Evolutionary conservation across 176 grass and related monocot species (phyloP).

Genomic region (Musa troglodytarum): DNA sequence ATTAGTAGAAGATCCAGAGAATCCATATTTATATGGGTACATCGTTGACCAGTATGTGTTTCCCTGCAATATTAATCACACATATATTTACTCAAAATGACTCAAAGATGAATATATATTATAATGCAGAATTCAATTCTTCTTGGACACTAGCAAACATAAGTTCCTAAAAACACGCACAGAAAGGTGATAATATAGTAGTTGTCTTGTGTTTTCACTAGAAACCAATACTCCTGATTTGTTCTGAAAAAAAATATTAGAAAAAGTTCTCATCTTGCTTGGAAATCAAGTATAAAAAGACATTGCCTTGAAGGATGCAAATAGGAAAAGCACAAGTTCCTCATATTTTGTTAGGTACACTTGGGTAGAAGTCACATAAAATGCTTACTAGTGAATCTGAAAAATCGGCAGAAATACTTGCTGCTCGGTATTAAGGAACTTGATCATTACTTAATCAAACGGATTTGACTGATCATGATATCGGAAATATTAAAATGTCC

Average conservation of each 20-base stretch:
- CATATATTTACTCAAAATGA: background rate
- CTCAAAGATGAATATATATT: background rate
- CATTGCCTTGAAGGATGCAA: background rate
- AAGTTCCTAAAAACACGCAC: background rate
- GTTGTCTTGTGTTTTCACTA: background rate
- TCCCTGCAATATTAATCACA: conserved; percentile 30
- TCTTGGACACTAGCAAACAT: background rate
- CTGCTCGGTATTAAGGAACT: background rate
- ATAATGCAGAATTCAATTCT: background rate
- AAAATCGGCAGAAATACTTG: background rate
- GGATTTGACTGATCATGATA: background rate
- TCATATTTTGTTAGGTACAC: background rate
- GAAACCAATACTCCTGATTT: background rate
- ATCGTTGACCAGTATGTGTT: conserved; percentile 91
- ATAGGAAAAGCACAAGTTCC: background rate
- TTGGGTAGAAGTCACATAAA: background rate
- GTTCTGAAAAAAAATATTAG: background rate
- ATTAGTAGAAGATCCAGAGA: conserved; percentile 54
- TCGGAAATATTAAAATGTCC: background rate
- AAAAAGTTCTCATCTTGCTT: background rate
- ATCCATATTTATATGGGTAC: conserved; percentile 82
- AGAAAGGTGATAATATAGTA: background rate
- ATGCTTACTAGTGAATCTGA: background rate
- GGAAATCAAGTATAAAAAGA: background rate
- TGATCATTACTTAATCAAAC: background rate